Conservation (phyloP, 2,329 filamentous ascomycete genomes). For the Colletotrichum lentis region DNA sequence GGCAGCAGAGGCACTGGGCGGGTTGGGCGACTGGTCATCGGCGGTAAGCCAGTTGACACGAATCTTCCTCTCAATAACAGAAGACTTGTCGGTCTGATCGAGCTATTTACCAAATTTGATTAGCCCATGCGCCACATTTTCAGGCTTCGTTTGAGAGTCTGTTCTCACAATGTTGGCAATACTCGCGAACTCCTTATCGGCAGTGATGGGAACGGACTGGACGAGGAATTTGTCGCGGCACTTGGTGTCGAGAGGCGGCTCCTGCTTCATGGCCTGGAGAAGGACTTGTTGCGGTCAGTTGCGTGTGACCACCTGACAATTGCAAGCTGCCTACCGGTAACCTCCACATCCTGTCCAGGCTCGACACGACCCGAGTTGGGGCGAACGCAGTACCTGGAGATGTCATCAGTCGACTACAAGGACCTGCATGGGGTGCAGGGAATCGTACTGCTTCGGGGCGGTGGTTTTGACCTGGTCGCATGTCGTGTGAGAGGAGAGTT, state of each 20-base stretch:
- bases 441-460: conserved; percentile 92
- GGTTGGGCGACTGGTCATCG: conserved; percentile 52
- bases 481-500: conserved; percentile 28
- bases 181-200: conserved; percentile 84
- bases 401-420: conserved; percentile 41
- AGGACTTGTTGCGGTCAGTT: conserved; percentile 68
- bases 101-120: conserved; percentile 63
- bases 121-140: conserved; percentile 18
- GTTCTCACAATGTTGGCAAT: conserved; percentile 59
- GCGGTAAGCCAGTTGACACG: conserved; percentile 84
- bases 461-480: conserved; percentile 89
- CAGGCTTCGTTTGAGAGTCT: conserved; percentile 22
- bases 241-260: conserved; percentile 83
- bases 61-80: conserved; percentile 94
- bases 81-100: conserved; percentile 78
- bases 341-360: conserved; percentile 87
- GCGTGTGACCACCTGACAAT: conserved; percentile 39
- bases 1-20: conserved; percentile 38
- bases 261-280: conserved; percentile 96
- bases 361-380: conserved; percentile 97
- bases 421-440: conserved; percentile 39
- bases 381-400: conserved; percentile 88
- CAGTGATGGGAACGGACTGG: conserved; percentile 84
- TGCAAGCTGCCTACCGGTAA: conserved; percentile 73
- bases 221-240: conserved; percentile 99